A percentile compares a stretch with the other conserved stretches of the same genome.
phyloP scores from a whole-genome alignment of 306 rosid species.

The Nissolia schottii region DNA sequence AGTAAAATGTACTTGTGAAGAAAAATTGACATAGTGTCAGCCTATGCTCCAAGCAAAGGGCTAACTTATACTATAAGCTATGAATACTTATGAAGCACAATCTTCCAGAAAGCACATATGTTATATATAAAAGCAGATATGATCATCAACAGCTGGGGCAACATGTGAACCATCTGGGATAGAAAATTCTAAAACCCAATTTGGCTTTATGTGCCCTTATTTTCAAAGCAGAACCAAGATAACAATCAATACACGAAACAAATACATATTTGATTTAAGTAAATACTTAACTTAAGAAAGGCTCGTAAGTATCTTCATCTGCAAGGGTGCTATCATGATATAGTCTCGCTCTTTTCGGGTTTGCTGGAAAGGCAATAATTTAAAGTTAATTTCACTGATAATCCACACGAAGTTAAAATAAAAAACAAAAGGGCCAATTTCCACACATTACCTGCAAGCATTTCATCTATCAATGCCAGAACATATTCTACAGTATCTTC shows the following conservation, averaged over 20 bases:
- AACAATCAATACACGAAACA: neutral
- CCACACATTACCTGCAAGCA: slow-evolving; percentile 70
- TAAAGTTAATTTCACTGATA: slow-evolving; percentile 4
- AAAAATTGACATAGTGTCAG: neutral
- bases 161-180: neutral
- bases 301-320: slow-evolving; percentile 72
- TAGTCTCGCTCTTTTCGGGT: slow-evolving; percentile 82
- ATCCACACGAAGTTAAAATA: neutral
- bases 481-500: slow-evolving; percentile 95
- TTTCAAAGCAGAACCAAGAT: neutral
- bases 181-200: neutral
- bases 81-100: neutral
- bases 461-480: slow-evolving; percentile 80
- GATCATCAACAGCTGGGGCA: neutral
- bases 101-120: neutral
- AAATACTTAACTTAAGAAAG: slow-evolving; percentile 77
- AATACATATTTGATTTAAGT: slow-evolving; percentile 12
- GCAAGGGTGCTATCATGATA: slow-evolving; percentile 81
- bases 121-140: neutral
- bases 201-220: neutral
- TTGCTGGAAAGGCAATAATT: slow-evolving; percentile 48
- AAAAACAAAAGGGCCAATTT: neutral
- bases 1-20: neutral
- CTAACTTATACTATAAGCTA: neutral
- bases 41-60: neutral